A percentile compares a stretch with the other conserved stretches of the same genome.
phyloP scores from a whole-genome alignment of 2,329 filamentous ascomycete species.

The Alternaria hordeiaustralica region DNA sequence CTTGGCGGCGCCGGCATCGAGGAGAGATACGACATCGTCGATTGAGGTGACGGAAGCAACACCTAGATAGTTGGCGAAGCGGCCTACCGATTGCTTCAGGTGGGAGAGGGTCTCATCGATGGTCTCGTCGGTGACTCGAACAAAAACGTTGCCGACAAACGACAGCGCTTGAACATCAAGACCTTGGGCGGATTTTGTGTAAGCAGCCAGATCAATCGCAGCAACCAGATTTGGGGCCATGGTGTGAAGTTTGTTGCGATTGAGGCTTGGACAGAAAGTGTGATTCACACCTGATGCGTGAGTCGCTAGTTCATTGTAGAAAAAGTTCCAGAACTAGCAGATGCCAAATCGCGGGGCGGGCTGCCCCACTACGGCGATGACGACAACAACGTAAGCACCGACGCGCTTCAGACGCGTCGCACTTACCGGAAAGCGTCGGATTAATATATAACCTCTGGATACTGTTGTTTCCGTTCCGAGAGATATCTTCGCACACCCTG shows the following conservation, averaged over 20 bases:
- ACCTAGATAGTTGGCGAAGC: slow-evolving; percentile 74
- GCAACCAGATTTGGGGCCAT: slow-evolving; percentile 57
- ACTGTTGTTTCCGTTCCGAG: background rate
- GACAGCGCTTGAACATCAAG: slow-evolving; percentile 60
- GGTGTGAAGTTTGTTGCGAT: slow-evolving; percentile 15
- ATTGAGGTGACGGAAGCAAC: slow-evolving; percentile 71
- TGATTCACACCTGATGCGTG: background rate
- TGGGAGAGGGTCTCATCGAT: slow-evolving; percentile 59
- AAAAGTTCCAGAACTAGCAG: slow-evolving; percentile 17
- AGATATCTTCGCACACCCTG: background rate
- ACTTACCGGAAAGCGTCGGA: background rate
- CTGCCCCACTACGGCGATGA: slow-evolving; percentile 19
- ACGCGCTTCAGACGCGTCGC: background rate
- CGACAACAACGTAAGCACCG: slow-evolving; percentile 10
- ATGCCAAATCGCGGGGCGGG: slow-evolving; percentile 18
- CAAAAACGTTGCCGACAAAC: slow-evolving; percentile 65
- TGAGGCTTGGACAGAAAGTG: background rate
- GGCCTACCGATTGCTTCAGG: slow-evolving; percentile 63
- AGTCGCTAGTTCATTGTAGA: slow-evolving; percentile 9
- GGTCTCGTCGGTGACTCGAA: slow-evolving; percentile 58
- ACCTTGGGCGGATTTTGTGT: slow-evolving; percentile 55
- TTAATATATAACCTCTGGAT: background rate
- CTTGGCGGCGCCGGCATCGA: slow-evolving; percentile 84
- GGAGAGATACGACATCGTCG: slow-evolving; percentile 78
- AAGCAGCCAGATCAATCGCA: slow-evolving; percentile 56